Evolutionary conservation across 805 yeast genomes (phyloP), one percentile per base, ranked within the genome.

Genomic region (Candida sonorensis): DNA sequence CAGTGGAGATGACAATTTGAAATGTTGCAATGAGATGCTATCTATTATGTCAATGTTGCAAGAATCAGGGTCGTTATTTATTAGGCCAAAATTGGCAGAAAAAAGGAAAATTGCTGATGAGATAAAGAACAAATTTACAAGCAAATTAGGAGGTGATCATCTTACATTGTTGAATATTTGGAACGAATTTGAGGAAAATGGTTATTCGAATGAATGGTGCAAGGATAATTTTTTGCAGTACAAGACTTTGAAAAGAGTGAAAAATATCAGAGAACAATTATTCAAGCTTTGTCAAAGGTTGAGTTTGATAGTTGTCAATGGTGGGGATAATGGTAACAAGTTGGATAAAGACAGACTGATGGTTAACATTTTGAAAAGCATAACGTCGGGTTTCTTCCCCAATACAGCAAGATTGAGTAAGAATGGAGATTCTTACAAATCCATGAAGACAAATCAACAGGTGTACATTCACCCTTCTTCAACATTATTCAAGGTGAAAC

Each of bases 391-490:
- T 1, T 81, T 71, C 41, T 83, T 82, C 53, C 65, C 81, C 12
- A 77, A 82, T 38, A 57, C 77, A 2, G 83, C 84, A 0, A 59
- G 72, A 25, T 57, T 84, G 16, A 66, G 73, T 16, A 64, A 66
- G 32, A 59, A 64, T 42, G 95, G 88, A 3, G 85, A 83, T 20
- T 72, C 77, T 32, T 86, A 81, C 51, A 67, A 76, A 7, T 67
- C 85, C 1, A 55, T 77, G 21, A 75, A 75, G 43, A 77, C 77
- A 40, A 77, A 78, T 24, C 80, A 83, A 39, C 69, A 75, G n/a
- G 90, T 86, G 1, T 69, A 63, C 47, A 66, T 90, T 20, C 98
- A 90, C 48, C 98, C 98, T 0, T 80, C 95, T 0, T 82, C 95
- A 0, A 73, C 78, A 0, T 51, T 90, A 19, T 75, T 72, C 46